Base-by-base conservation (phyloP, 768 basidiomycete species). In the Boletus sensibilis region DNA sequence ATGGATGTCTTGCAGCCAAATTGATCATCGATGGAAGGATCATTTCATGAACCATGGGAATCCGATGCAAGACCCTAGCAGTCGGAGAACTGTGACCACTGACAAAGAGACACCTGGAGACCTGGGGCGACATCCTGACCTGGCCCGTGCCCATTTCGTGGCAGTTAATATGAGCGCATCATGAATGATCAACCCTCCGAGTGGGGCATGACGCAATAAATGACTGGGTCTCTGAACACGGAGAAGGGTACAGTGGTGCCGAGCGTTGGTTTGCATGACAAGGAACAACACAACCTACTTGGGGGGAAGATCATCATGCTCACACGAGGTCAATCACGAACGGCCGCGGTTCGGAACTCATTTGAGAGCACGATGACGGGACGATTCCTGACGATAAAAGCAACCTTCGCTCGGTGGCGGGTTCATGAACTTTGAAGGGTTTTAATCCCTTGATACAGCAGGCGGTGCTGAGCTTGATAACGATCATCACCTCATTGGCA, bases 311-410 rank as follows among this genome's bases (percentile, higher is more conserved):
- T 7, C 33, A 25, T 21, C 48, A 3, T 40, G 31, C n/a, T n/a
- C 35, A 25, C 45, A 44, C 16, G 23, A 33, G 31, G 54, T 25
- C 38, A 14, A 6, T 18, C 29, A 44, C 18, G 13, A 40, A 29
- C 27, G 38, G 5, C 29, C 13, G 29, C 9, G 51, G 27, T 25
- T 50, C 40, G 29, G 48, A 34, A 34, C 25, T 29, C 20, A 9
- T 59, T 59, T 12, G 13, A 55, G 34, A 48, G n/a, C 13, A 52
- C n/a, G 27, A 50, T 39, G 54, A 37, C 14, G 12, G 21, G 9
- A 29, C 11, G 35, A 25, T 27, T 20, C 39, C 20, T 4, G 18
- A 51, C 20, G 27, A 29, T 16, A 29, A 18, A 37, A 34, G 10
- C n/a, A 7, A 31, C 40, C 18, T 7, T 35, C 29, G 20, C 18